Percentiles rank a stretch among this genome's conserved stretches.
Evolutionary conservation across 768 basidiomycete genomes (phyloP).

Genomic region (Russula brevipes): DNA sequence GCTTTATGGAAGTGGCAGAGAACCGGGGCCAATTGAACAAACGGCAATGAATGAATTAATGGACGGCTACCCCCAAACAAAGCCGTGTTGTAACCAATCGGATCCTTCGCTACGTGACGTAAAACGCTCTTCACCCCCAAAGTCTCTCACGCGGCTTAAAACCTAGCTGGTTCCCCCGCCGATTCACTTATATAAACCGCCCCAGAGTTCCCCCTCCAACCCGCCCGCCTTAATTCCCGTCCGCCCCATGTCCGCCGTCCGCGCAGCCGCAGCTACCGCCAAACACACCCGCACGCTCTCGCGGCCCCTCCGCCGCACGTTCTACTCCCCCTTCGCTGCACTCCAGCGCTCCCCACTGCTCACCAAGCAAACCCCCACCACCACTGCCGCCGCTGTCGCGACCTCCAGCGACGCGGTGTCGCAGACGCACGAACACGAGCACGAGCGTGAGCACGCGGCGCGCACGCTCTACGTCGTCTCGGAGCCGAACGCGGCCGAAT

Average conservation of each 20-base stretch:
- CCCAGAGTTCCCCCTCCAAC: neutral
- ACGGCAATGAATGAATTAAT: too few relatives aligned
- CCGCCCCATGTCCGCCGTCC: constrained; percentile 30
- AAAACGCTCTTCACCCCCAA: neutral
- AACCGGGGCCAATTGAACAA: neutral
- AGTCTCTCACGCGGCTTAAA: neutral
- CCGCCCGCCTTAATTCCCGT: neutral
- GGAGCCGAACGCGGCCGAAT: constrained; percentile 58
- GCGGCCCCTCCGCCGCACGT: constrained; percentile 39
- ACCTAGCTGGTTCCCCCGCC: neutral
- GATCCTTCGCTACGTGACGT: neutral
- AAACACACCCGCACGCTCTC: constrained; percentile 33
- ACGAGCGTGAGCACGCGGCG: constrained; percentile 52
- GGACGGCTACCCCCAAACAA: constrained; percentile 4
- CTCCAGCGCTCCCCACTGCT: constrained; percentile 39
- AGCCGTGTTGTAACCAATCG: constrained; percentile 19
- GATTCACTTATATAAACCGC: constrained; percentile 1
- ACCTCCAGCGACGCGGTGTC: constrained; percentile 25
- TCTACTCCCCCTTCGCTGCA: constrained; percentile 63
- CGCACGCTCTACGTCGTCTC: constrained; percentile 66
- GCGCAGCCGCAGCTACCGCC: constrained; percentile 20
- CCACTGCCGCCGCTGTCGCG: too few relatives aligned
- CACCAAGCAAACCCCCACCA: constrained; percentile 27
- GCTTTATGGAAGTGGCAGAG: too few relatives aligned
- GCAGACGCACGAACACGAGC: constrained; percentile 71